Conservation (phyloP, 2,329 filamentous ascomycete genomes). For the Clonostachys solani region DNA sequence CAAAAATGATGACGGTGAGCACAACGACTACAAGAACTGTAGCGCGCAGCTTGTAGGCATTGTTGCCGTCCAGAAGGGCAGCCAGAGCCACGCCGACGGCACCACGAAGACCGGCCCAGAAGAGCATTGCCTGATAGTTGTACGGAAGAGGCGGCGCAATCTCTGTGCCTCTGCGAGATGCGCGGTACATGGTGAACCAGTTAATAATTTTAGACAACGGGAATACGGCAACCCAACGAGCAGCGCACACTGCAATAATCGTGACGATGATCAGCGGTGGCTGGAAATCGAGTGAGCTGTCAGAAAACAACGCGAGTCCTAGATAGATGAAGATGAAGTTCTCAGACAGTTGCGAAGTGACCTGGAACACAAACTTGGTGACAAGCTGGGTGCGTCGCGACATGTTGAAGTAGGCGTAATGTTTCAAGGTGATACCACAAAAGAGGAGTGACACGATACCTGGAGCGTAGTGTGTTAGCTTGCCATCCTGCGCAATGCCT, state of each 20-base stretch:
- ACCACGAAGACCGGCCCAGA: slow-evolving; percentile 94
- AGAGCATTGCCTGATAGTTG: slow-evolving; percentile 99
- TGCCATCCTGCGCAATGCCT: background rate
- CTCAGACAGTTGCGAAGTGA: slow-evolving; percentile 90
- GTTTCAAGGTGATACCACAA: slow-evolving; percentile 96
- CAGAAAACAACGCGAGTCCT: slow-evolving; percentile 89
- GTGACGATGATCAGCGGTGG: slow-evolving; percentile 94
- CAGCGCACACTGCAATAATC: slow-evolving; percentile 84
- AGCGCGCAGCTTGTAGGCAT: slow-evolving; percentile 78
- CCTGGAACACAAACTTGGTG: slow-evolving; percentile 95
- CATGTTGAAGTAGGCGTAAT: slow-evolving; percentile 99
- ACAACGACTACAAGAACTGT: slow-evolving; percentile 98
- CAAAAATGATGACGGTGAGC: slow-evolving; percentile 97
- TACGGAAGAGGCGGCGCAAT: slow-evolving; percentile 85
- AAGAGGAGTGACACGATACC: slow-evolving; percentile 96
- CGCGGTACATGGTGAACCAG: slow-evolving; percentile 84
- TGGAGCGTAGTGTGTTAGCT: slow-evolving; percentile 25
- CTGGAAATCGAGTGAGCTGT: slow-evolving; percentile 83
- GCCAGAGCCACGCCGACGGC: slow-evolving; percentile 94
- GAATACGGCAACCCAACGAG: slow-evolving; percentile 92
- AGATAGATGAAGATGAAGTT: slow-evolving; percentile 99
- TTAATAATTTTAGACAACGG: slow-evolving; percentile 88
- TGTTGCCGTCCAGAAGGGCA: slow-evolving; percentile 78
- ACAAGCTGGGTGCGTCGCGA: slow-evolving; percentile 94
- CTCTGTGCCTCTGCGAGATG: slow-evolving; percentile 68